These are phyloP conservation scores for Psilocybe azurescens DNA, from an alignment of 768 basidiomycete genomes.

Conservation along the genomic window DNA sequence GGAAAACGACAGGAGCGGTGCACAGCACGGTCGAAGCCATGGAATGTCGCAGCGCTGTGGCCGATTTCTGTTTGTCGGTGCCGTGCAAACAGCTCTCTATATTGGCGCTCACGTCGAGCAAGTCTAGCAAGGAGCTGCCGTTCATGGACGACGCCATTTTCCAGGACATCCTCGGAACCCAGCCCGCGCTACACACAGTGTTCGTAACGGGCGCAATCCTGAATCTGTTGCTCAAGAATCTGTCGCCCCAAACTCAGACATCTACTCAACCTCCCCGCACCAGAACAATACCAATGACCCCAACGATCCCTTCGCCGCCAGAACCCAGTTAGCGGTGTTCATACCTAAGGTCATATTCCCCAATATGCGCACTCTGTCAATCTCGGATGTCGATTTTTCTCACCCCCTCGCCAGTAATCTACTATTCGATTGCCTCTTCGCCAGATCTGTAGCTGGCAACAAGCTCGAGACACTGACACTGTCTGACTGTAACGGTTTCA, in stretches of 20 bases:
- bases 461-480: not conserved
- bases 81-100: not conserved
- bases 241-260: not conserved
- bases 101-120: not conserved
- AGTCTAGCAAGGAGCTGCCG: not conserved
- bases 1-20: not conserved
- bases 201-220: not conserved
- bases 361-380: not conserved
- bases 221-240: not conserved
- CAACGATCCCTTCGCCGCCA: too few relatives aligned
- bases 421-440: not conserved
- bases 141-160: not conserved
- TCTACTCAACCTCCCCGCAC: not conserved
- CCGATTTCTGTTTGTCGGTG: not conserved
- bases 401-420: too few relatives aligned
- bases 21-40: not conserved
- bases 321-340: not conserved
- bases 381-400: not conserved
- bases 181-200: not conserved
- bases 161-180: not conserved
- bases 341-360: not conserved
- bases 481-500: too few relatives aligned
- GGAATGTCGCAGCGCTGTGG: not conserved
- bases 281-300: not conserved
- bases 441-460: not conserved